Percentiles rank a stretch among this genome's conserved stretches.
Conservation (phyloP, 208 protist genomes). For the Trypanosoma scelopori region DNA sequence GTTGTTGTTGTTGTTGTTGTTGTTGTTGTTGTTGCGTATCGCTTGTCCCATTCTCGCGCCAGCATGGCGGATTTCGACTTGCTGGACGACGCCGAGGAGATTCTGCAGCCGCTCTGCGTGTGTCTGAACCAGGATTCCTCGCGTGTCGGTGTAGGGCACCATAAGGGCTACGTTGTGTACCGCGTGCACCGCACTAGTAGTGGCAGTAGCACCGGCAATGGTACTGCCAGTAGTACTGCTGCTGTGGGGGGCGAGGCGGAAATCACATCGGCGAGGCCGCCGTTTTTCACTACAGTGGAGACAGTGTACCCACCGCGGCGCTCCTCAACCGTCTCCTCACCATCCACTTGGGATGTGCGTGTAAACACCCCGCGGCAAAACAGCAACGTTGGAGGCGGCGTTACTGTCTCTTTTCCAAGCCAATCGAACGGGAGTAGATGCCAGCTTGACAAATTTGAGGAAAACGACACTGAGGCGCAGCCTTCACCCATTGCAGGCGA, state of each 20-base stretch:
- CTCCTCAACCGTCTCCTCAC: not conserved
- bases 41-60: not conserved
- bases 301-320: slow-evolving; percentile 15
- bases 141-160: slow-evolving; percentile 68
- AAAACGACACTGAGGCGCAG: not conserved
- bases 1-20: slow-evolving; percentile 1
- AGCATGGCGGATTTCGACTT: slow-evolving; percentile 25
- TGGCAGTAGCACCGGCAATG: not conserved
- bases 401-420: too few species aligned
- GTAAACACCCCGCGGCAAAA: not conserved
- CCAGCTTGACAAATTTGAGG: not conserved
- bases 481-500: not conserved
- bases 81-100: slow-evolving; percentile 29
- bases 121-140: slow-evolving; percentile 61
- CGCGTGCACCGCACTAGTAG: slow-evolving; percentile 22
- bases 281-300: slow-evolving; percentile 29
- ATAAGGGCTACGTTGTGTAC: slow-evolving; percentile 72
- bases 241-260: not conserved
- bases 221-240: not conserved
- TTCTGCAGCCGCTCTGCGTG: slow-evolving; percentile 50
- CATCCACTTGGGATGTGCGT: slow-evolving; percentile 2
- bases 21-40: slow-evolving; percentile 8
- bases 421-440: not conserved
- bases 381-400: too few species aligned
- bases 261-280: not conserved